phyloP scores from a whole-genome alignment of 495 filamentous ascomycete species.

The Saxispiralis lemnorum region DNA sequence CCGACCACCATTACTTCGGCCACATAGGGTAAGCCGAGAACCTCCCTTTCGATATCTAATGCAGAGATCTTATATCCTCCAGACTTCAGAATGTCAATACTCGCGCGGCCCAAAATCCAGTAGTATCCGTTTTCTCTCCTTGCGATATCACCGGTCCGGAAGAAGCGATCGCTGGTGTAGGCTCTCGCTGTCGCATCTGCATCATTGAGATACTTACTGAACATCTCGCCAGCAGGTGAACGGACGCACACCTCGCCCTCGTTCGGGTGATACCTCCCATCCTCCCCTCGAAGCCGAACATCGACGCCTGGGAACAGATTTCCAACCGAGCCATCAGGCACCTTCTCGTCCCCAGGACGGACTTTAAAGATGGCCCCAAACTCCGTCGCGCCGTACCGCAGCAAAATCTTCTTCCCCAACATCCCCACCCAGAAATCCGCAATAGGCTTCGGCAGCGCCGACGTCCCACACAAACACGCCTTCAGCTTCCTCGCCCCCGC shows the following conservation, averaged over 20 bases:
- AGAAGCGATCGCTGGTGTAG: conserved; percentile 29
- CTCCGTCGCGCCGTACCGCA: conserved; percentile 33
- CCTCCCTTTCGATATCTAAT: conserved; percentile 30
- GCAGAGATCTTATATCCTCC: conserved; percentile 33
- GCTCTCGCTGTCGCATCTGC: conserved; percentile 24
- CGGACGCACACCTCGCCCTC: conserved; percentile 30
- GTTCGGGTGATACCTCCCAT: conserved; percentile 11
- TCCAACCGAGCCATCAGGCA: conserved; percentile 30
- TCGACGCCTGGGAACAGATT: conserved; percentile 23
- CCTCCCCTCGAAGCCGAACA: conserved; percentile 12
- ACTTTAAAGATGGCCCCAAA: conserved; percentile 32
- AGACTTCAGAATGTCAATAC: conserved; percentile 30
- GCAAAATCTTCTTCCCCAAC: conserved; percentile 26
- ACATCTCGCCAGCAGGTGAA: conserved; percentile 27
- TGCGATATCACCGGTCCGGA: conserved; percentile 33
- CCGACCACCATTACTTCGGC: conserved; percentile 31
- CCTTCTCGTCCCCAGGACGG: conserved; percentile 21
- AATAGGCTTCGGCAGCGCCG: conserved; percentile 30
- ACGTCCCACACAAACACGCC: conserved; percentile 31
- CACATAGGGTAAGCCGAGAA: conserved; percentile 24
- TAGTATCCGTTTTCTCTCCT: conserved; percentile 27
- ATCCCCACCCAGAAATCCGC: conserved; percentile 31
- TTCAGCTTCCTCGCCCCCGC: conserved; percentile 26
- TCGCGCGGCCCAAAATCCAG: conserved; percentile 33
- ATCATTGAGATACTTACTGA: conserved; percentile 30